phyloP scores from a whole-genome alignment of 257 asterid species.

The Primulina tabacum region DNA sequence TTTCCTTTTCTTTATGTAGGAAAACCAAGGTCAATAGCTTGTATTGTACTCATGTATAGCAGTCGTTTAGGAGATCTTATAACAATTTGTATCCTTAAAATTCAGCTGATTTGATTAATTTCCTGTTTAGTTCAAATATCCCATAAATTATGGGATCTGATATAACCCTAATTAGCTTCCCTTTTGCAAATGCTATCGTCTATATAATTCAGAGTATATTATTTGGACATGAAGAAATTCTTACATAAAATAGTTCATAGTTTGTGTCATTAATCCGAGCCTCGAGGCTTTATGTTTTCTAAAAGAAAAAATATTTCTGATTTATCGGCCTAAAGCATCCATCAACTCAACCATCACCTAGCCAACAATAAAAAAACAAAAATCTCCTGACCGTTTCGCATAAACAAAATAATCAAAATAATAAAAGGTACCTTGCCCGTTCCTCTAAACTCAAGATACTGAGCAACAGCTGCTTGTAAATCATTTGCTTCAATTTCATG shows the following conservation, averaged over 20 bases:
- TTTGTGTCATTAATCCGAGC: neutral
- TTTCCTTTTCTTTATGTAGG: neutral
- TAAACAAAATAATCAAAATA: slow-evolving; percentile 17
- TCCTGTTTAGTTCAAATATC: neutral
- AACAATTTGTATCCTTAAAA: neutral
- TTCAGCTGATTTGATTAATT: neutral
- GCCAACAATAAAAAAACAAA: slow-evolving; percentile 12
- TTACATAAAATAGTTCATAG: neutral
- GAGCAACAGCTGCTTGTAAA: slow-evolving; percentile 78
- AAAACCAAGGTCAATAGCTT: neutral
- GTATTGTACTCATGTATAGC: neutral
- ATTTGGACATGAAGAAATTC: neutral
- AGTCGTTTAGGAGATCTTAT: neutral
- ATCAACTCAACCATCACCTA: neutral
- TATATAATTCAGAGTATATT: too few relatives aligned
- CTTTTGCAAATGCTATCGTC: too few relatives aligned
- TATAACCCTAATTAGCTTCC: too few relatives aligned
- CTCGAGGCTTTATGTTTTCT: neutral
- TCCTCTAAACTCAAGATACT: slow-evolving; percentile 82
- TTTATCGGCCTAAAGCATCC: neutral
- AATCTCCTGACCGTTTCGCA: neutral
- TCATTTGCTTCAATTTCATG: slow-evolving; percentile 85
- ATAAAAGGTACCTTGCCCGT: slow-evolving; percentile 72
- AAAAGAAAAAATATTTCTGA: too few relatives aligned
- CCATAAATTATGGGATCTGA: too few relatives aligned